phyloP scores from a whole-genome alignment of 352 stramenopile genomes.

The Aphanomyces astaci region DNA sequence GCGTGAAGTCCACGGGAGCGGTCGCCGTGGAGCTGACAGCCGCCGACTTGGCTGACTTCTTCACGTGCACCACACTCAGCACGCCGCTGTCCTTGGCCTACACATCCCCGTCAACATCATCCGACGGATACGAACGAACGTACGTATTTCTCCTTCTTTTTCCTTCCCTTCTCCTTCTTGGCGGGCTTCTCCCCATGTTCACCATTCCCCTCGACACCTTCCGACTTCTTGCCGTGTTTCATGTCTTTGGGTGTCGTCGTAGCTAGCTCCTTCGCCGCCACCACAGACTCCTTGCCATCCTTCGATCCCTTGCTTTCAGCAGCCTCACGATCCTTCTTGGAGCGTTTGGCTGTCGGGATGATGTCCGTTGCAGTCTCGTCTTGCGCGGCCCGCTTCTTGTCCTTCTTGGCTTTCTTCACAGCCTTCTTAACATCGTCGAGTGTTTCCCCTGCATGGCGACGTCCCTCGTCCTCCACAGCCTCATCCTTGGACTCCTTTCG shows the following conservation, averaged over 20 bases:
- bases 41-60: slow-evolving; percentile 34
- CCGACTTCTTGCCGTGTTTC: neutral
- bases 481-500: slow-evolving; percentile 18
- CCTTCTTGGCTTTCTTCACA: slow-evolving; percentile 18
- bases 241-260: neutral
- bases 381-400: slow-evolving; percentile 27
- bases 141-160: slow-evolving; percentile 29
- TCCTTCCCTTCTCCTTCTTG: slow-evolving; percentile 34
- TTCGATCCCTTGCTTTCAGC: neutral
- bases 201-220: slow-evolving; percentile 10
- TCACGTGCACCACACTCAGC: slow-evolving; percentile 69
- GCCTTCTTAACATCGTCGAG: too few species aligned
- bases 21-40: neutral
- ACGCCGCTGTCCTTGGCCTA: slow-evolving; percentile 65
- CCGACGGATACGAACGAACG: slow-evolving; percentile 13
- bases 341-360: slow-evolving; percentile 26
- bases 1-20: slow-evolving; percentile 39
- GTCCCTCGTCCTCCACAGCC: neutral
- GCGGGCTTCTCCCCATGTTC: slow-evolving; percentile 22
- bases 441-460: too few species aligned
- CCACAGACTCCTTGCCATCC: neutral
- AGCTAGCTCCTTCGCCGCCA: neutral
- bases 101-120: too few species aligned
- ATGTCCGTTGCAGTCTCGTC: slow-evolving; percentile 20
- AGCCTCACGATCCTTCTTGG: slow-evolving; percentile 17